Base-by-base conservation (phyloP, 73 alveolate species). In the Symbiodinium natans region DNA sequence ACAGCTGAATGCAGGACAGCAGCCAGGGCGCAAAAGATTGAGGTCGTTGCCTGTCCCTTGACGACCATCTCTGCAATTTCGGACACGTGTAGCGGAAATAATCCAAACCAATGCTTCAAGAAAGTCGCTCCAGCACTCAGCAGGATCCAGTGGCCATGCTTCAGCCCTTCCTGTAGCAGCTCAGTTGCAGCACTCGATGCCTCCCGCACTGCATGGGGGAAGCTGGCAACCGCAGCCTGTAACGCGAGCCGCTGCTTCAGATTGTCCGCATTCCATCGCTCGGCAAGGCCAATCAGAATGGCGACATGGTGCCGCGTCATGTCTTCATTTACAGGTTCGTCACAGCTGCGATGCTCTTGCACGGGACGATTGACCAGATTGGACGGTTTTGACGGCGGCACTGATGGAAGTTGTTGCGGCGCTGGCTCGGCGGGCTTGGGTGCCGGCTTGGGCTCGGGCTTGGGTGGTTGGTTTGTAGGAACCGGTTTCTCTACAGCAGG, bases 271-370 rank as follows among this genome's bases (percentile, higher is more conserved):
- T n/a, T 36, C 19, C 29, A 63, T 9, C 80, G 80, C 80, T 63
- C 80, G 33, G 80, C 80, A 63, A 63, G 80, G 38, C 80, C 80
- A 23, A 63, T 19, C 36, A 63, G 80, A 63, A 63, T 63, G 17
- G 36, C 80, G 33, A 63, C 36, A 29, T 63, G 13, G 11, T 63
- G 80, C 80, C 33, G 19, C 36, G 17, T 63, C 80, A 29, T 63
- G 80, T 63, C 80, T n/a, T 63, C 80, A 29, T 63, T 63, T 36
- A 63, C 27, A 19, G 80, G 80, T 13, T 63, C 80, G 80, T 63
- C 80, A n/a, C 80, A 63, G 80, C 80, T 63, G 80, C 80, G 80
- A 63, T 63, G 80, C 33, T 63, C 80, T 63, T n/a, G 80, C 33
- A 63, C 10, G 15, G 77, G 33, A 9, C 80, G 80, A 9, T 63